Conservation (phyloP, 2,329 filamentous ascomycete genomes). For the Fusarium dlaminii region DNA sequence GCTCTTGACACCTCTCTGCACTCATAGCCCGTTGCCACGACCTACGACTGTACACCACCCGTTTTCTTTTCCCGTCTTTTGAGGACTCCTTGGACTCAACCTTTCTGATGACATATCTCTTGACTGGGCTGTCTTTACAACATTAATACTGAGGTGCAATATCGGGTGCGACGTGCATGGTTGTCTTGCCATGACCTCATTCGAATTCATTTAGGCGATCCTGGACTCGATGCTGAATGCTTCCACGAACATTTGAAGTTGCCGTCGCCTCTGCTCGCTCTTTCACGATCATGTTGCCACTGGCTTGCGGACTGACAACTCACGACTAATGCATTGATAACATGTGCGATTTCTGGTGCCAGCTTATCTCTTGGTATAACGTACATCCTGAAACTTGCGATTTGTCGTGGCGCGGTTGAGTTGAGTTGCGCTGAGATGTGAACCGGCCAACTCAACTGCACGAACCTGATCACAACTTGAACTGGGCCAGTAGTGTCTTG, state of each 20-base stretch:
- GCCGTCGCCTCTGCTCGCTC: constrained; percentile 9
- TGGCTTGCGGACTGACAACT: constrained; percentile 29
- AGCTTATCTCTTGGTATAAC: constrained; percentile 38
- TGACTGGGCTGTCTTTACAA: constrained; percentile 39
- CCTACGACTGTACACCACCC: constrained; percentile 47
- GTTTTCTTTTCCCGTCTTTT: constrained; percentile 34
- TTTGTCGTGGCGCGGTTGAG: constrained; percentile 15
- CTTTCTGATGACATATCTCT: constrained; percentile 44
- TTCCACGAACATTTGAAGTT: constrained; percentile 16
- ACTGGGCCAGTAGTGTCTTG: constrained; percentile 20
- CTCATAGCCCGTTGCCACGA: constrained; percentile 44
- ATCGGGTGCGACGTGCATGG: constrained; percentile 34
- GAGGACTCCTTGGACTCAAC: constrained; percentile 39
- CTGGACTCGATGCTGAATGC: constrained; percentile 32
- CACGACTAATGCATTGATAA: constrained; percentile 44
- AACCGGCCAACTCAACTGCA: constrained; percentile 24
- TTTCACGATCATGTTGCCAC: constrained; percentile 23
- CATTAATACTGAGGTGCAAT: constrained; percentile 39
- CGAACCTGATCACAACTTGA: constrained; percentile 4
- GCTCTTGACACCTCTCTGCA: constrained; percentile 28
- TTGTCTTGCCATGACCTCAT: constrained; percentile 26
- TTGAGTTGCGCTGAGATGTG: constrained; percentile 29
- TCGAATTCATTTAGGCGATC: constrained; percentile 33
- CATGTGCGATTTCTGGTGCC: constrained; percentile 40
- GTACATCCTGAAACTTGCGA: constrained; percentile 40